These are phyloP conservation scores for Neofusicoccum laricinum DNA, from an alignment of 2,329 filamentous ascomycete genomes.

Conservation along the genomic window DNA sequence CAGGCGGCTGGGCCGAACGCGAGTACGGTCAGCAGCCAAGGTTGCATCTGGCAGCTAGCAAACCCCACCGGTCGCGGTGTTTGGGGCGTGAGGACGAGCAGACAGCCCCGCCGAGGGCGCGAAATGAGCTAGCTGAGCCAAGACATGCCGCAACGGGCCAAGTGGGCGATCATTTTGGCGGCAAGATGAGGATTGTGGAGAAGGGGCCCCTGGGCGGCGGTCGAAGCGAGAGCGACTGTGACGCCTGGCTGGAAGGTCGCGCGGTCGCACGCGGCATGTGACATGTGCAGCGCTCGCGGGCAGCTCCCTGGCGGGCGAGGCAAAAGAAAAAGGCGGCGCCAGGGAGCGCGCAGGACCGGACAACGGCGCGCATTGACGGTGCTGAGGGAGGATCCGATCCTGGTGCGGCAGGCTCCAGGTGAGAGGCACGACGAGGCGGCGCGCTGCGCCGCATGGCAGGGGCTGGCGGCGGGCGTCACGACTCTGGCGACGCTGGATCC, in stretches of 20 bases:
- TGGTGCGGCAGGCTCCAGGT: constrained; percentile 7
- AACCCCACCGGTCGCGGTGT: not conserved
- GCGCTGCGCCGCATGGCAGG: constrained; percentile 1
- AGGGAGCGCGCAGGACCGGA: not conserved
- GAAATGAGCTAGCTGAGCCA: constrained; percentile 10
- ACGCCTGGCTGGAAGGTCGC: not conserved
- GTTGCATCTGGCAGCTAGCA: constrained; percentile 12
- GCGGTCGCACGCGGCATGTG: not conserved
- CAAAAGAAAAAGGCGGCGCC: constrained; percentile 1
- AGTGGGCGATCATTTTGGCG: constrained; percentile 6
- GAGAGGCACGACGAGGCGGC: not conserved
- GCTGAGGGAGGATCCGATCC: constrained; percentile 14
- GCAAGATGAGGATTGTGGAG: constrained; percentile 17
- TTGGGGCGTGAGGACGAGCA: not conserved
- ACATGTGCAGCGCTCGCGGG: not conserved
- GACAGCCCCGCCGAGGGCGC: not conserved
- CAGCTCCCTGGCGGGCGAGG: not conserved
- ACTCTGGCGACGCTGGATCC: not conserved
- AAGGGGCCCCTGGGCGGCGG: not conserved
- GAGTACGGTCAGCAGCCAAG: constrained; percentile 12
- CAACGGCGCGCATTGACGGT: constrained; percentile 2
- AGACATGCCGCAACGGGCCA: constrained; percentile 4
- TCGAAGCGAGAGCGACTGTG: not conserved
- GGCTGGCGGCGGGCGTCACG: not conserved
- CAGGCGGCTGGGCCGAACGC: not conserved